These are phyloP conservation scores for Cyclospora cayetanensis DNA, from an alignment of 169 alveolate genomes.

Conservation along the genomic window DNA sequence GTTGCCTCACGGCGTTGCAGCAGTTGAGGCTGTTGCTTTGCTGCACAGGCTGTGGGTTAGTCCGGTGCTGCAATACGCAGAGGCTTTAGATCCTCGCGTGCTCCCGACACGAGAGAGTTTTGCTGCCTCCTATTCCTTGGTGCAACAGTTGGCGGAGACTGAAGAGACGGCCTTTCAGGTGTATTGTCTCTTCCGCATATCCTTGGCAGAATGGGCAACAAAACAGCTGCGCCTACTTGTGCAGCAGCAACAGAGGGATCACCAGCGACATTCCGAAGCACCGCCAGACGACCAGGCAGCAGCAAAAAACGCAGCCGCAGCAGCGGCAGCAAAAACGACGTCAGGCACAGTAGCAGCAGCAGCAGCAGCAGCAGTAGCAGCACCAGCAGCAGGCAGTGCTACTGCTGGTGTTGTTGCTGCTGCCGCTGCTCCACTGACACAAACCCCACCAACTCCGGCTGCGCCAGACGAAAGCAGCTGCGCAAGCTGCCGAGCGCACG, in stretches of 20 bases:
- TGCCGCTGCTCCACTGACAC: too few relatives aligned
- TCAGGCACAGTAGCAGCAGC: background rate
- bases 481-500: background rate
- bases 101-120: constrained; percentile 39
- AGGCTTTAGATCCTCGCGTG: constrained; percentile 25
- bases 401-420: too few relatives aligned
- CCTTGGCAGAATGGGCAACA: constrained; percentile 52
- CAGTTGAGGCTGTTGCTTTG: background rate
- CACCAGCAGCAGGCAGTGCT: too few relatives aligned
- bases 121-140: constrained; percentile 36
- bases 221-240: constrained; percentile 15
- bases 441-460: too few relatives aligned
- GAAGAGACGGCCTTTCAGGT: constrained; percentile 60
- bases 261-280: background rate
- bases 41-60: constrained; percentile 55
- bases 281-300: background rate
- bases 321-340: background rate
- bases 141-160: constrained; percentile 40
- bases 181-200: constrained; percentile 49
- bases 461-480: background rate
- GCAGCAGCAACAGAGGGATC: constrained; percentile 47
- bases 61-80: constrained; percentile 49
- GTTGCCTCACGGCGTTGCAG: constrained; percentile 34
- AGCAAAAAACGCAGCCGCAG: background rate
- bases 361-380: background rate